phyloP scores from a whole-genome alignment of 169 alveolate genomes.

The Perkinsus chesapeaki region DNA sequence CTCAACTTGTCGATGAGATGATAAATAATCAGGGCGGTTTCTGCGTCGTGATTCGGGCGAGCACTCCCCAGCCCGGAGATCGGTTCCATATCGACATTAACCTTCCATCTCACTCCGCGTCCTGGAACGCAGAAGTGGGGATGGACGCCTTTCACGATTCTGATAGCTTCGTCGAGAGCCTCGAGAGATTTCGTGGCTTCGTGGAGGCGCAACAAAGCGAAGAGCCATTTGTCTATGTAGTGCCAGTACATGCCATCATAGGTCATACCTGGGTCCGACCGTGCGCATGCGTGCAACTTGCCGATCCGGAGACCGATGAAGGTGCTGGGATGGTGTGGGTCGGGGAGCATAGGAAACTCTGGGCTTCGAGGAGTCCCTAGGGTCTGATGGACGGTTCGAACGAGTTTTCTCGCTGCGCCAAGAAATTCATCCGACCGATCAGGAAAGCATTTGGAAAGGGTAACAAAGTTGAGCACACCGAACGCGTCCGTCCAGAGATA shows the following conservation, averaged over 20 bases:
- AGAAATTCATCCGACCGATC: neutral
- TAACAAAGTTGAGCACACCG: neutral
- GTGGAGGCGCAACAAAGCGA: neutral
- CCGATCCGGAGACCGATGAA: neutral
- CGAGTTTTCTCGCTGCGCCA: neutral
- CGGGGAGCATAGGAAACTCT: neutral
- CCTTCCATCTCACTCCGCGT: neutral
- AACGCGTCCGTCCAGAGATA: neutral
- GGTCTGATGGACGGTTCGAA: neutral
- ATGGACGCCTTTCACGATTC: neutral
- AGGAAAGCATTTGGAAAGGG: neutral
- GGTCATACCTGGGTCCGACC: no score
- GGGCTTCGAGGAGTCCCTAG: neutral
- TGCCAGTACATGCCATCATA: neutral
- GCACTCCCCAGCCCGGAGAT: neutral
- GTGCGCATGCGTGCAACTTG: neutral
- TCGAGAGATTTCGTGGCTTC: neutral
- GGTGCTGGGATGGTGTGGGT: neutral
- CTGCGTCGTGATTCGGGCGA: neutral
- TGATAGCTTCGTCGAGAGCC: neutral
- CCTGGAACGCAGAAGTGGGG: neutral
- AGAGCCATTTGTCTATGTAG: neutral
- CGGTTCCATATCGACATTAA: neutral
- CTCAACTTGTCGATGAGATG: neutral
- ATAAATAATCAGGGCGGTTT: neutral